Evolutionary conservation across 495 filamentous ascomycete genomes (phyloP).

Genomic region (Bathelium albidoporum): DNA sequence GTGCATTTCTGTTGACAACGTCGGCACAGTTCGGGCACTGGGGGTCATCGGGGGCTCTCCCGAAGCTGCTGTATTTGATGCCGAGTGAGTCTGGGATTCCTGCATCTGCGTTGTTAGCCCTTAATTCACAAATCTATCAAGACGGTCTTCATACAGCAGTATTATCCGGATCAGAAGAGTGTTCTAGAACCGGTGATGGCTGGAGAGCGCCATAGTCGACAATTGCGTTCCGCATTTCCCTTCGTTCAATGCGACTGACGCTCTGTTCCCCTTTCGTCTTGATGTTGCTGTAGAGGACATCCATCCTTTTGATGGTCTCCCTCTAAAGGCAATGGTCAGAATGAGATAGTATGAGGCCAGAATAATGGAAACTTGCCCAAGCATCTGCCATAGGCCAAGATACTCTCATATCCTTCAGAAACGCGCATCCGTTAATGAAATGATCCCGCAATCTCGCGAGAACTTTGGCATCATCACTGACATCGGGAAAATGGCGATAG

Average conservation of each 20-base stretch:
- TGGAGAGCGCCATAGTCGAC: slow-evolving; percentile 25
- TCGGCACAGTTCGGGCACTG: not conserved
- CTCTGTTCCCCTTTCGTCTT: slow-evolving; percentile 12
- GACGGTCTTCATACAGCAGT: slow-evolving; percentile 4
- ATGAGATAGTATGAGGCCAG: not conserved
- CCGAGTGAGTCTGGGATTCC: not conserved
- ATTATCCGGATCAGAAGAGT: not conserved
- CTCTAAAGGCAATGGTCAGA: slow-evolving; percentile 12
- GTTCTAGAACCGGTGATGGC: slow-evolving; percentile 18
- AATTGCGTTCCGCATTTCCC: slow-evolving; percentile 19
- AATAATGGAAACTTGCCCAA: slow-evolving; percentile 16
- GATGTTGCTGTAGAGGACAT: slow-evolving; percentile 20
- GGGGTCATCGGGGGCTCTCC: not conserved
- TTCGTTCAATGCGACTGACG: slow-evolving; percentile 22
- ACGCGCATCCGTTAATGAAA: slow-evolving; percentile 20
- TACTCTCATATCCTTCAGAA: slow-evolving; percentile 24
- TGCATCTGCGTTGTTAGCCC: not conserved
- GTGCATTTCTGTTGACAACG: slow-evolving; percentile 10
- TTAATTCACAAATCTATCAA: not conserved
- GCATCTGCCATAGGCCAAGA: slow-evolving; percentile 26
- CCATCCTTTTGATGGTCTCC: slow-evolving; percentile 28
- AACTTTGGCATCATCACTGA: slow-evolving; percentile 17
- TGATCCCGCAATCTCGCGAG: slow-evolving; percentile 16
- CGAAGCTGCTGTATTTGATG: not conserved
- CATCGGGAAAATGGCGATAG: slow-evolving; percentile 21